Evolutionary conservation across 805 yeast genomes (phyloP).

Genomic region (Hanseniaspora lindneri): DNA sequence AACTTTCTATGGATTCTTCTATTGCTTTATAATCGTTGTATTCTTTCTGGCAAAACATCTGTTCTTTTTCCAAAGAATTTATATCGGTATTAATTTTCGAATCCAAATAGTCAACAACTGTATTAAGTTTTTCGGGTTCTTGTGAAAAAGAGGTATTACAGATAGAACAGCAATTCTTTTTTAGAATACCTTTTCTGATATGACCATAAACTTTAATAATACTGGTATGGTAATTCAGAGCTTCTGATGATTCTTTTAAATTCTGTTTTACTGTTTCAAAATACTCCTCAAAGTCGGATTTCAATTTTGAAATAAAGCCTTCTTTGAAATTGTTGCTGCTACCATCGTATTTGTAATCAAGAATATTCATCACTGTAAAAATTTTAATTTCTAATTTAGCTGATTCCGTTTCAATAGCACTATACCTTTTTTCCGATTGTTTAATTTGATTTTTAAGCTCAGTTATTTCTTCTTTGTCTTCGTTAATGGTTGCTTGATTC

Average conservation of each 20-base stretch:
- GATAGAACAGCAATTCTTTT: constrained; percentile 50
- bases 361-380: neutral
- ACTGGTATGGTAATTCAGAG: constrained; percentile 55
- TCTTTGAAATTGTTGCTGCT: too few species aligned
- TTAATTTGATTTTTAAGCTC: too few species aligned
- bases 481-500: too few species aligned
- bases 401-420: too few species aligned
- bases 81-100: constrained; percentile 14
- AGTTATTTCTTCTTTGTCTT: too few species aligned
- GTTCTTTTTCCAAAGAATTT: constrained; percentile 19
- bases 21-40: constrained; percentile 21
- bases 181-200: constrained; percentile 54
- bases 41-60: constrained; percentile 25
- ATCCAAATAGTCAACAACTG: constrained; percentile 8
- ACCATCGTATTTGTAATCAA: neutral
- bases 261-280: constrained; percentile 41
- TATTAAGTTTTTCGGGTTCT: neutral
- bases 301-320: neutral
- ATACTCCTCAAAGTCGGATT: neutral
- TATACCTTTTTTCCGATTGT: too few species aligned
- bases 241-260: constrained; percentile 38
- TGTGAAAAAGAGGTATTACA: constrained; percentile 52
- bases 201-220: constrained; percentile 56
- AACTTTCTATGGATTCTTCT: constrained; percentile 14
- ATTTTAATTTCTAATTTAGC: too few species aligned